These are phyloP conservation scores for Potentilla sterilis DNA, from an alignment of 306 rosid genomes.

Conservation along the genomic window DNA sequence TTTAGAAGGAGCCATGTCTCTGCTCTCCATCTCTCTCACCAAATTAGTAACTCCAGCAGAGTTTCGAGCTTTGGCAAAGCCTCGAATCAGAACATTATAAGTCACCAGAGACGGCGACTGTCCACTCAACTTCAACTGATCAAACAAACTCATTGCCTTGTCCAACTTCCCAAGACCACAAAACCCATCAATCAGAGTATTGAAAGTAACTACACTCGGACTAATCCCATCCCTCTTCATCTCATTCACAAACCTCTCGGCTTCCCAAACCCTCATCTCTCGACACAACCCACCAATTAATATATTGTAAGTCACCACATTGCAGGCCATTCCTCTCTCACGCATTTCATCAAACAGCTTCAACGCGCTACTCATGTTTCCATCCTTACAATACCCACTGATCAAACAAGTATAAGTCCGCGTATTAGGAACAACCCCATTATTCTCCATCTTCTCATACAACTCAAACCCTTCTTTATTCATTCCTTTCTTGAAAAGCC, in stretches of 20 bases:
- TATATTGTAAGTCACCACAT: conserved; percentile 55
- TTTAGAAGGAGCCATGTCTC: conserved; percentile 55
- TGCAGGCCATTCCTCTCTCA: conserved; percentile 48
- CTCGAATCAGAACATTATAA: conserved; percentile 60
- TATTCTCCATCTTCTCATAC: conserved; percentile 53
- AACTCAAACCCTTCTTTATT: conserved; percentile 66
- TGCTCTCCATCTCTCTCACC: conserved; percentile 68
- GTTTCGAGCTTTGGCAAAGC: conserved; percentile 49
- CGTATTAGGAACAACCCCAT: conserved; percentile 48
- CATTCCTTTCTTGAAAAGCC: conserved; percentile 65
- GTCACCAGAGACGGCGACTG: conserved; percentile 60
- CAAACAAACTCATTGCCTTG: conserved; percentile 51
- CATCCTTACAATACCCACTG: conserved; percentile 46
- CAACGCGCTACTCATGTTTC: conserved; percentile 44
- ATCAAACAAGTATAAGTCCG: conserved; percentile 60
- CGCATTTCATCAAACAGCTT: conserved; percentile 68
- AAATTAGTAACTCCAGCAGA: conserved; percentile 41
- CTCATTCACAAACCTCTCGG: conserved; percentile 44
- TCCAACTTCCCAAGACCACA: conserved; percentile 55
- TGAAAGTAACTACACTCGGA: conserved; percentile 61
- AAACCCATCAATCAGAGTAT: conserved; percentile 61
- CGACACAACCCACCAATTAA: conserved; percentile 59
- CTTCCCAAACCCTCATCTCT: conserved; percentile 42
- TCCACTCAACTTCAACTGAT: conserved; percentile 57
- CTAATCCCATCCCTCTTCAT: conserved; percentile 44